Conservation (phyloP, 2,329 filamentous ascomycete genomes). For the Achaetomium macrosporum region DNA sequence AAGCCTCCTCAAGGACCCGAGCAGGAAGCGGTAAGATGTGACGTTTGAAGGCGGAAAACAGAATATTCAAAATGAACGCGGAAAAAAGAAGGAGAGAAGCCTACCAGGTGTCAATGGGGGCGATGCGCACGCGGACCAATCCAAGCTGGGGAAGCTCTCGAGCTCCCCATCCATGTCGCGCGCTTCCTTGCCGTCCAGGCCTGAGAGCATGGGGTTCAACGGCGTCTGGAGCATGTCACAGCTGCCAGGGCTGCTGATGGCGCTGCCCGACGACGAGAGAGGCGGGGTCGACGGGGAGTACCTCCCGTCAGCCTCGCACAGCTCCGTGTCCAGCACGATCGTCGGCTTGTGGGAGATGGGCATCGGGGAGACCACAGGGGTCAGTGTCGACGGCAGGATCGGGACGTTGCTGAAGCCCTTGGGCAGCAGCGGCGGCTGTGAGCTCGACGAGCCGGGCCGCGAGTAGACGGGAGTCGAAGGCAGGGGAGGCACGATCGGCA, state of each 20-base stretch:
- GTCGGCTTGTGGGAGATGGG: conserved; percentile 69
- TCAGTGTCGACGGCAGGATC: conserved; percentile 59
- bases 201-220: conserved; percentile 71
- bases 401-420: conserved; percentile 41
- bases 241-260: conserved; percentile 76
- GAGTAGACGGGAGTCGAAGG: conserved; percentile 60
- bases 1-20: no score
- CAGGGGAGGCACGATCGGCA: conserved; percentile 51
- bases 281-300: conserved; percentile 83
- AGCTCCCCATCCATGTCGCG: conserved; percentile 64
- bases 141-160: conserved; percentile 65
- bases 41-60: not conserved
- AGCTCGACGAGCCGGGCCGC: conserved; percentile 59
- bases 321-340: conserved; percentile 73
- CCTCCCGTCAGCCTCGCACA: conserved; percentile 54
- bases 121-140: conserved; percentile 72
- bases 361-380: conserved; percentile 70
- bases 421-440: conserved; percentile 45
- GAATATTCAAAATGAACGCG: conserved; percentile 8
- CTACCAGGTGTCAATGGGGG: conserved; percentile 88
- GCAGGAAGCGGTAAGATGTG: no score
- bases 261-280: conserved; percentile 77
- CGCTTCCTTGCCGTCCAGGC: conserved; percentile 63
- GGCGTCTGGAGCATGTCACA: conserved; percentile 77
- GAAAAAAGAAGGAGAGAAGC: conserved; percentile 32